phyloP scores from a whole-genome alignment of 2,329 filamentous ascomycete genomes.

The Thelonectria olida region DNA sequence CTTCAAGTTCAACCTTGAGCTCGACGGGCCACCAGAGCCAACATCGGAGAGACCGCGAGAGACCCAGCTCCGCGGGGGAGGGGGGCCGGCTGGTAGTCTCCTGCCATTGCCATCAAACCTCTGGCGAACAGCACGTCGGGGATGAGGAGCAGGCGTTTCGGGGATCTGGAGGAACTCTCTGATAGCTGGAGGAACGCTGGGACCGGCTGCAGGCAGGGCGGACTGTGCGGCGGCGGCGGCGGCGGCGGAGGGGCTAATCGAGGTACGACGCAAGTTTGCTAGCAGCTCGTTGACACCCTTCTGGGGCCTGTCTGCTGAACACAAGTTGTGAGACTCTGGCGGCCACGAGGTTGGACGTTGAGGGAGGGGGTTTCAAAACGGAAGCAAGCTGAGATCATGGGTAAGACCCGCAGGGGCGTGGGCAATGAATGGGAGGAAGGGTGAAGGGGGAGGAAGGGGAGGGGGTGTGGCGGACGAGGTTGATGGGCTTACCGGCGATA shows the following conservation, averaged over 20 bases:
- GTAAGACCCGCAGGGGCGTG: not conserved
- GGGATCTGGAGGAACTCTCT: constrained; percentile 68
- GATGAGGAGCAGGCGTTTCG: constrained; percentile 62
- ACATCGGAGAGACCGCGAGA: constrained; percentile 36
- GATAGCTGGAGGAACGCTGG: constrained; percentile 68
- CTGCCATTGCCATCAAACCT: constrained; percentile 58
- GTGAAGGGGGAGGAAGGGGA: not conserved
- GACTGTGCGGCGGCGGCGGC: constrained; percentile 39
- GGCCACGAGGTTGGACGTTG: constrained; percentile 40
- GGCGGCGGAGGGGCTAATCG: constrained; percentile 40
- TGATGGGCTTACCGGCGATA: constrained; percentile 39
- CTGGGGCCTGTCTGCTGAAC: constrained; percentile 44
- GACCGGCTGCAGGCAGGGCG: constrained; percentile 46
- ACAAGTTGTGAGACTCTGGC: constrained; percentile 40
- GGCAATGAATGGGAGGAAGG: constrained; percentile 8
- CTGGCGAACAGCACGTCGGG: constrained; percentile 54
- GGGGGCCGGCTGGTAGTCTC: constrained; percentile 65
- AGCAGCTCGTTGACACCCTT: constrained; percentile 68
- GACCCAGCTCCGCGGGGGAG: constrained; percentile 67
- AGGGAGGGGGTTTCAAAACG: constrained; percentile 28
- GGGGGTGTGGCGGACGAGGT: constrained; percentile 22
- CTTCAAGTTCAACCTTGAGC: constrained; percentile 31
- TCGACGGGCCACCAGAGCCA: constrained; percentile 24
- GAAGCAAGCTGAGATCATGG: constrained; percentile 40
- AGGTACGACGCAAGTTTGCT: constrained; percentile 62